phyloP scores from a whole-genome alignment of 2,329 filamentous ascomycete species.

The Trichophyton mentagrophytes region DNA sequence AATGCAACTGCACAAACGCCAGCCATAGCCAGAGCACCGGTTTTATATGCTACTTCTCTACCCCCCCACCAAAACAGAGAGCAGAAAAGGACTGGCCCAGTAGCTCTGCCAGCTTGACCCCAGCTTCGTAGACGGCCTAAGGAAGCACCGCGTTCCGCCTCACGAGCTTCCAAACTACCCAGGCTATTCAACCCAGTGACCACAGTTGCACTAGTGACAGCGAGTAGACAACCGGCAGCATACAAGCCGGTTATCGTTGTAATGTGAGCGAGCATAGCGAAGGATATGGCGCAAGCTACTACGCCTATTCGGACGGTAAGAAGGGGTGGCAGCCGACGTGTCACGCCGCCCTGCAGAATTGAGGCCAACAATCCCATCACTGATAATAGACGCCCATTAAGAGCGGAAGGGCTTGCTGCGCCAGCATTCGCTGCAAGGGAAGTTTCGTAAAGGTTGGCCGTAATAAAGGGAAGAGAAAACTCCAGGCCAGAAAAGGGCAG shows the following conservation, averaged over 20 bases:
- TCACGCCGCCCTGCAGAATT: conserved; percentile 84
- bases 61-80: conserved; percentile 98
- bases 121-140: conserved; percentile 67
- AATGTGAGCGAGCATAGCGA: conserved; percentile 63
- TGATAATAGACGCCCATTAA: conserved; percentile 76
- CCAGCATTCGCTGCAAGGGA: conserved; percentile 23
- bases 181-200: conserved; percentile 88
- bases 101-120: conserved; percentile 74
- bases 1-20: conserved; percentile 61
- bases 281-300: conserved; percentile 61
- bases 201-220: conserved; percentile 84
- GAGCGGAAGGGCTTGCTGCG: conserved; percentile 41
- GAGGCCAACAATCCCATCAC: conserved; percentile 86
- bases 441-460: conserved; percentile 82
- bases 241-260: conserved; percentile 60
- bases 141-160: conserved; percentile 70
- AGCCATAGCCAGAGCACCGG: conserved; percentile 69
- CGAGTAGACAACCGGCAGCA: conserved; percentile 66
- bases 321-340: conserved; percentile 69
- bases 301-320: conserved; percentile 69
- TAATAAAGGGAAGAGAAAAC: conserved; percentile 94
- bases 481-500: conserved; percentile 98
- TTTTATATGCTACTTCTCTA: conserved; percentile 66
- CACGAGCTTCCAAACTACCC: conserved; percentile 74
- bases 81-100: conserved; percentile 84